Conservation (phyloP, 805 yeast species). For the Tetrapisispora namnaoensis region DNA sequence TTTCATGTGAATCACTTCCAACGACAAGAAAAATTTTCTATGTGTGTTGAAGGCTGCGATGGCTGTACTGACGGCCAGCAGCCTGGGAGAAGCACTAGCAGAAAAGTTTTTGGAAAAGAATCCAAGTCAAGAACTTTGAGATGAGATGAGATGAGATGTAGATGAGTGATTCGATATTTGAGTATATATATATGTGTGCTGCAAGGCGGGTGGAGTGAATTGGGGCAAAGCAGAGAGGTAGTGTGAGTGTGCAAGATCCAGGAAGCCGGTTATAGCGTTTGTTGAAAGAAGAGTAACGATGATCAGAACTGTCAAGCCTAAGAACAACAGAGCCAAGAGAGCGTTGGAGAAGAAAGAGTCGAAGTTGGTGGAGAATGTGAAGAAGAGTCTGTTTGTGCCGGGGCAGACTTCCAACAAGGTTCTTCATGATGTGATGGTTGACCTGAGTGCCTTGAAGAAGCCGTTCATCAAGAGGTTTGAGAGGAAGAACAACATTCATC, state of each 20-base stretch:
- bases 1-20: not conserved
- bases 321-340: slow-evolving; percentile 91
- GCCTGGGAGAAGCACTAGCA: not conserved
- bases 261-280: too few relatives aligned
- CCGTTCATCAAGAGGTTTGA: slow-evolving; percentile 81
- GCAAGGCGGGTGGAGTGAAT: not conserved
- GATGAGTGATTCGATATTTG: not conserved
- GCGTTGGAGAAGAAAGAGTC: slow-evolving; percentile 85
- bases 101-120: not conserved
- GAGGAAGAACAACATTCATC: slow-evolving; percentile 80
- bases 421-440: slow-evolving; percentile 82
- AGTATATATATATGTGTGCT: not conserved
- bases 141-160: slow-evolving; percentile 6
- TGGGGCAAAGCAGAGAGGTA: not conserved
- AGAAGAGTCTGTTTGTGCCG: slow-evolving; percentile 83
- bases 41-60: too few relatives aligned
- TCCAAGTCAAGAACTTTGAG: not conserved
- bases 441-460: slow-evolving; percentile 80
- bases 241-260: not conserved
- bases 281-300: slow-evolving; percentile 6
- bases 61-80: too few relatives aligned
- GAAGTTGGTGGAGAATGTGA: slow-evolving; percentile 80
- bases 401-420: slow-evolving; percentile 73
- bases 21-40: not conserved
- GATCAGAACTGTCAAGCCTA: slow-evolving; percentile 60